phyloP scores from a whole-genome alignment of 345 rosid species.

The Rhodamnia rubescens region DNA sequence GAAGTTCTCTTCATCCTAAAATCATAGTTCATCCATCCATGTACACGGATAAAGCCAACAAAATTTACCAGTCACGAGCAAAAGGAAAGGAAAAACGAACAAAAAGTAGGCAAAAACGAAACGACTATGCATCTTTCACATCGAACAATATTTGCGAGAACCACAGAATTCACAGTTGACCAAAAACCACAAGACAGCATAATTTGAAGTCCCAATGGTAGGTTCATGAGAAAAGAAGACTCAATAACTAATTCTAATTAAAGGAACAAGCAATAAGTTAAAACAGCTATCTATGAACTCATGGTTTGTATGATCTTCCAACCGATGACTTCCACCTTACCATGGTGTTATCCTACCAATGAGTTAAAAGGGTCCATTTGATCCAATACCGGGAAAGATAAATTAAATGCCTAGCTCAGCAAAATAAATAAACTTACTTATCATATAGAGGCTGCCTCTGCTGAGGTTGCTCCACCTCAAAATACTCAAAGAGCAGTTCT shows the following conservation, averaged over 20 bases:
- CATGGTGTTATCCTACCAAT: neutral
- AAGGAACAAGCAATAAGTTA: neutral
- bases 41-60: neutral
- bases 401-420: neutral
- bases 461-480: constrained; percentile 44
- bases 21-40: neutral
- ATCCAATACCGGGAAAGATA: neutral
- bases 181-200: neutral
- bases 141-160: neutral
- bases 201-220: neutral
- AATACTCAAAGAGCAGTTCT: constrained; percentile 46
- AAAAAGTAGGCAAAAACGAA: neutral
- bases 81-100: neutral
- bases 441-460: constrained; percentile 42
- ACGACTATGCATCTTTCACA: neutral
- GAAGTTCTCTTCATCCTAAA: neutral
- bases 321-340: neutral
- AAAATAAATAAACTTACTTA: constrained; percentile 21
- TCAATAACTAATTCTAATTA: neutral
- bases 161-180: neutral
- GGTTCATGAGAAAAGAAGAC: neutral
- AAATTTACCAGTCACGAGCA: neutral
- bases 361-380: neutral
- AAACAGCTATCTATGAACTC: neutral
- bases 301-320: neutral